These are phyloP conservation scores for Penicillium robsamsonii DNA, from an alignment of 495 filamentous ascomycete genomes.

Conservation along the genomic window DNA sequence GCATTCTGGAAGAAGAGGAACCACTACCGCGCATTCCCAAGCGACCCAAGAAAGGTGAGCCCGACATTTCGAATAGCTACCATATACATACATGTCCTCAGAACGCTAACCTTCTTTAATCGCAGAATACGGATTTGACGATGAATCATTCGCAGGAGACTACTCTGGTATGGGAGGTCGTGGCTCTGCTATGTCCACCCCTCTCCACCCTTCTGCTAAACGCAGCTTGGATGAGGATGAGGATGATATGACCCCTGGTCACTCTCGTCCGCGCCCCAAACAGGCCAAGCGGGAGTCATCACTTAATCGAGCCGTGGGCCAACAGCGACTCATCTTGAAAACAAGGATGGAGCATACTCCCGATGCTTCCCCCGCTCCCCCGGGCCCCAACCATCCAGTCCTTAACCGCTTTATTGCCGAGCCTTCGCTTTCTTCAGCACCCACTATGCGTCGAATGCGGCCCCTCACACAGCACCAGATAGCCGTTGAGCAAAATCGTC, in stretches of 20 bases:
- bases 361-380: conserved; percentile 50
- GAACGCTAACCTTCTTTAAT: conserved; percentile 1
- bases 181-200: conserved; percentile 43
- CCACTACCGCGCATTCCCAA: conserved; percentile 55
- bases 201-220: conserved; percentile 39
- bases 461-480: conserved; percentile 91
- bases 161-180: conserved; percentile 36
- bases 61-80: neutral
- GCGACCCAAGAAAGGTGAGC: conserved; percentile 54
- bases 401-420: conserved; percentile 49
- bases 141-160: conserved; percentile 36
- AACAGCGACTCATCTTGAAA: conserved; percentile 50
- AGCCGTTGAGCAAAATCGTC: conserved; percentile 85
- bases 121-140: conserved; percentile 38
- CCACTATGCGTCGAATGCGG: conserved; percentile 58
- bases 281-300: conserved; percentile 39
- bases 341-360: conserved; percentile 49
- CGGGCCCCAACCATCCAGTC: conserved; percentile 46
- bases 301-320: conserved; percentile 34
- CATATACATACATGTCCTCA: neutral
- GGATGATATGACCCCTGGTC: conserved; percentile 38
- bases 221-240: conserved; percentile 37
- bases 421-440: conserved; percentile 31
- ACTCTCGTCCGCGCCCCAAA: conserved; percentile 37
- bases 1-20: conserved; percentile 64